phyloP scores from a whole-genome alignment of 1,284 basidiomycete genomes.

The Trichosporon sp. region DNA sequence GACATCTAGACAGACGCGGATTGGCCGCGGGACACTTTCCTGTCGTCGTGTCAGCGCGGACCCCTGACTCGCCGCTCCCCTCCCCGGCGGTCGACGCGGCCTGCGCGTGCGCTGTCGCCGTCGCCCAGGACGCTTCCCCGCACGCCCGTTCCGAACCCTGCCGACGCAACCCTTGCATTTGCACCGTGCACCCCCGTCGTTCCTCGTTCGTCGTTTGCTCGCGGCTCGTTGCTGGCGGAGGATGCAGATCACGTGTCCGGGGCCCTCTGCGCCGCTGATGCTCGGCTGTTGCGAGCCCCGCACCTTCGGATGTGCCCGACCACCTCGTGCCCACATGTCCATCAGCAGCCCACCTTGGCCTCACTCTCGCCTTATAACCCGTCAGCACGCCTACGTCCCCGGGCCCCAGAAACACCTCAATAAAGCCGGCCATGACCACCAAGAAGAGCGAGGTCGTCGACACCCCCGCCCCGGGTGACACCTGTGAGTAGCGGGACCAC shows the following conservation, averaged over 20 bases:
- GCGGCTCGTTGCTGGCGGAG: no score
- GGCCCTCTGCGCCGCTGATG: not conserved
- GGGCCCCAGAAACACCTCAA: no score
- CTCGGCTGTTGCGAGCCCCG: not conserved
- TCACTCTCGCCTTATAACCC: not conserved
- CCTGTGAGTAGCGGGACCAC: no score
- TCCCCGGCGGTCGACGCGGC: not conserved
- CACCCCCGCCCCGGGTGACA: not conserved
- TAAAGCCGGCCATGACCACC: not conserved
- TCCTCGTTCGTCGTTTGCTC: no score
- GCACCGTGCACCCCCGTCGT: no score
- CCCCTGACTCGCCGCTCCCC: no score
- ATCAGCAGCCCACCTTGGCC: not conserved
- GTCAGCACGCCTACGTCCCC: not conserved
- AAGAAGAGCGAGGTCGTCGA: constrained; percentile 3
- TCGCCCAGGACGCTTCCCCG: not conserved
- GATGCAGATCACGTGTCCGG: no score
- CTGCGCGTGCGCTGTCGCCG: not conserved
- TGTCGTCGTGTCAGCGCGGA: not conserved
- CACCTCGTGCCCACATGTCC: not conserved
- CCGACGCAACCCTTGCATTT: not conserved
- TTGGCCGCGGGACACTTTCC: not conserved
- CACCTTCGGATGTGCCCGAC: not conserved
- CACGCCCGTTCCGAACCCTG: not conserved
- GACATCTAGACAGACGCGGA: not conserved